Evolutionary conservation across 2,329 filamentous ascomycete species (phyloP).

Genomic region (Colletotrichum chlorophyti): DNA sequence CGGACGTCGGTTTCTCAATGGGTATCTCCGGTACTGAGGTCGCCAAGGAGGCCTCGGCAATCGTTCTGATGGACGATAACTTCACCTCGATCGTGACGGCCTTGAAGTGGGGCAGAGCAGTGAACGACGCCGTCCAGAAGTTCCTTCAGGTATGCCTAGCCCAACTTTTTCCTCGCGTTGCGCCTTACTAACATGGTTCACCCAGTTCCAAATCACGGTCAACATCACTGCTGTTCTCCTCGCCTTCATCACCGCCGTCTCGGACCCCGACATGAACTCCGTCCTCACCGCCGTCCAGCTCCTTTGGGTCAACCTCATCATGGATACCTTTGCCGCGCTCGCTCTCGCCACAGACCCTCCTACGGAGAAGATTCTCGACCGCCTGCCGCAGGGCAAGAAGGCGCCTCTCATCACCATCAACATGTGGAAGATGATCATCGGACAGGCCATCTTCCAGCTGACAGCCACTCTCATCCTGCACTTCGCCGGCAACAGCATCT

Average conservation of each 20-base stretch:
- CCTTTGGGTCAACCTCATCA: slow-evolving; percentile 74
- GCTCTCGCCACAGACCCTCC: slow-evolving; percentile 70
- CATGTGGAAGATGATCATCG: slow-evolving; percentile 73
- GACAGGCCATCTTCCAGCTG: slow-evolving; percentile 67
- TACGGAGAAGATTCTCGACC: slow-evolving; percentile 61
- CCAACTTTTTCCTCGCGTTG: too few species aligned
- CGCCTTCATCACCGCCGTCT: slow-evolving; percentile 69
- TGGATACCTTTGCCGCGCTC: slow-evolving; percentile 73
- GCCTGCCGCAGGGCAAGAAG: slow-evolving; percentile 64
- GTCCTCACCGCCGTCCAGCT: slow-evolving; percentile 72
- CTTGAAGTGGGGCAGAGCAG: slow-evolving; percentile 71
- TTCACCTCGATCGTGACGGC: slow-evolving; percentile 72
- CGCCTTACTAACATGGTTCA: background rate
- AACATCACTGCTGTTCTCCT: slow-evolving; percentile 73
- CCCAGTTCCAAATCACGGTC: slow-evolving; percentile 70
- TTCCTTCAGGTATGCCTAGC: slow-evolving; percentile 62
- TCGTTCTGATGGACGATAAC: slow-evolving; percentile 72
- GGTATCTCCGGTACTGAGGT: slow-evolving; percentile 72
- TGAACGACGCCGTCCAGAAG: slow-evolving; percentile 73
- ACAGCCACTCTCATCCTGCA: slow-evolving; percentile 65
- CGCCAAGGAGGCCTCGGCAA: slow-evolving; percentile 72
- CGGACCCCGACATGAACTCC: slow-evolving; percentile 59
- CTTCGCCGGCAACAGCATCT: slow-evolving; percentile 64
- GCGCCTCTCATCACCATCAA: slow-evolving; percentile 75
- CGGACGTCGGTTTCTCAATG: slow-evolving; percentile 74